Conservation (phyloP, 495 filamentous ascomycete genomes). For the Podospora appendiculata region DNA sequence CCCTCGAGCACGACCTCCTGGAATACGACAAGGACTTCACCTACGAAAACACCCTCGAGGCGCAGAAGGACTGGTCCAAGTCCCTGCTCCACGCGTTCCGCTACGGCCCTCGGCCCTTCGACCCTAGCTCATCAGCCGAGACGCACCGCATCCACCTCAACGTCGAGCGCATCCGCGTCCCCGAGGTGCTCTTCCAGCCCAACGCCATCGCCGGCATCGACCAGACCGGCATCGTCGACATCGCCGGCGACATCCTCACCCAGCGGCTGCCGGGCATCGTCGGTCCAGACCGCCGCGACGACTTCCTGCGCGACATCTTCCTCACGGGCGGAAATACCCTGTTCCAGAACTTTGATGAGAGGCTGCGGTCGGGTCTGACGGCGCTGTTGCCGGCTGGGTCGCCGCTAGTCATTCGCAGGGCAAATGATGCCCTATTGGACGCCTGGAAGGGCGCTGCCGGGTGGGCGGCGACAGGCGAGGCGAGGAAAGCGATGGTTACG, state of each 20-base stretch:
- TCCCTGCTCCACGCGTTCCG: conserved; percentile 81
- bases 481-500: conserved; percentile 47
- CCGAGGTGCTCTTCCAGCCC: conserved; percentile 92
- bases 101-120: conserved; percentile 78
- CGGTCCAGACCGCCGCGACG: conserved; percentile 47
- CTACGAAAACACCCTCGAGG: conserved; percentile 83
- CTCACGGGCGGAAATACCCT: conserved; percentile 88
- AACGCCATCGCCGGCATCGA: conserved; percentile 85
- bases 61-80: conserved; percentile 91
- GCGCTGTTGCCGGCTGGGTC: conserved; percentile 64
- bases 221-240: conserved; percentile 87
- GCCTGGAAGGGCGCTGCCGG: conserved; percentile 87
- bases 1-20: conserved; percentile 75
- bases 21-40: conserved; percentile 81
- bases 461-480: conserved; percentile 52
- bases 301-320: conserved; percentile 78
- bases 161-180: conserved; percentile 91
- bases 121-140: conserved; percentile 71
- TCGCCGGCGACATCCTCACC: conserved; percentile 74
- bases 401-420: conserved; percentile 57
- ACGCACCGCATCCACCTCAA: conserved; percentile 89
- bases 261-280: conserved; percentile 57
- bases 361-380: conserved; percentile 63
- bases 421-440: conserved; percentile 68
- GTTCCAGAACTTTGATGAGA: conserved; percentile 79